phyloP scores from a whole-genome alignment of 2,329 filamentous ascomycete genomes.

The Sordariomycetes sp. region DNA sequence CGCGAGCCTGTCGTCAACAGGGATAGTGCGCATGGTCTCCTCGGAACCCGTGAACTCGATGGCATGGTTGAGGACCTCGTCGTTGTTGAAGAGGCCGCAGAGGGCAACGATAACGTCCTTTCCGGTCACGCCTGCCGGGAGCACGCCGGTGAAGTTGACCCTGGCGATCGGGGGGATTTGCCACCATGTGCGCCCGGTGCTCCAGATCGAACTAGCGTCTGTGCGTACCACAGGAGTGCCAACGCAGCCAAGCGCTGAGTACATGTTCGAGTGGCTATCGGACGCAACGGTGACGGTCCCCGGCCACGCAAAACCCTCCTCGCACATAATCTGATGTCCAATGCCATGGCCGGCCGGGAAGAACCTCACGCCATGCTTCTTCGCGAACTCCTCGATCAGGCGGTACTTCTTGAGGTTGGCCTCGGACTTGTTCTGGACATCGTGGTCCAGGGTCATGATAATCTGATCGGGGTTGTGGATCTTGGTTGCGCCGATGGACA shows the following conservation, averaged over 20 bases:
- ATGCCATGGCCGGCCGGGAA: slow-evolving; percentile 72
- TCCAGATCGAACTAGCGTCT: slow-evolving; percentile 79
- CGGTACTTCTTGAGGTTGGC: slow-evolving; percentile 74
- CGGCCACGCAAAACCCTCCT: slow-evolving; percentile 62
- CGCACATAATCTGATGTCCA: slow-evolving; percentile 86
- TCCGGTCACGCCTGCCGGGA: slow-evolving; percentile 74
- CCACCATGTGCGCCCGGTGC: slow-evolving; percentile 77
- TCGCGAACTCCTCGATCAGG: slow-evolving; percentile 74
- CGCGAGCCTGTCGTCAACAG: slow-evolving; percentile 63
- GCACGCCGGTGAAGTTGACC: slow-evolving; percentile 63
- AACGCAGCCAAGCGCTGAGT: slow-evolving; percentile 67
- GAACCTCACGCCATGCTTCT: slow-evolving; percentile 65
- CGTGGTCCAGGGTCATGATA: slow-evolving; percentile 67
- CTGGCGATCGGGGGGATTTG: slow-evolving; percentile 77
- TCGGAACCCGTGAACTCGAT: slow-evolving; percentile 80
- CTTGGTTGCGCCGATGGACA: slow-evolving; percentile 65
- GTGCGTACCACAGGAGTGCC: slow-evolving; percentile 79
- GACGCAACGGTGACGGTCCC: slow-evolving; percentile 73
- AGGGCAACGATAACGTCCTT: slow-evolving; percentile 92
- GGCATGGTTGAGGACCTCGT: slow-evolving; percentile 74
- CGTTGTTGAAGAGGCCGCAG: slow-evolving; percentile 74
- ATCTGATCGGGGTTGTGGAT: slow-evolving; percentile 43
- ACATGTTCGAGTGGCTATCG: slow-evolving; percentile 72
- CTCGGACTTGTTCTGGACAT: slow-evolving; percentile 74
- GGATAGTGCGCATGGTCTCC: slow-evolving; percentile 62